Evolutionary conservation across 1,284 basidiomycete species (phyloP), one percentile per base, ranked within the genome.

Genomic region (Inonotus hispidus): DNA sequence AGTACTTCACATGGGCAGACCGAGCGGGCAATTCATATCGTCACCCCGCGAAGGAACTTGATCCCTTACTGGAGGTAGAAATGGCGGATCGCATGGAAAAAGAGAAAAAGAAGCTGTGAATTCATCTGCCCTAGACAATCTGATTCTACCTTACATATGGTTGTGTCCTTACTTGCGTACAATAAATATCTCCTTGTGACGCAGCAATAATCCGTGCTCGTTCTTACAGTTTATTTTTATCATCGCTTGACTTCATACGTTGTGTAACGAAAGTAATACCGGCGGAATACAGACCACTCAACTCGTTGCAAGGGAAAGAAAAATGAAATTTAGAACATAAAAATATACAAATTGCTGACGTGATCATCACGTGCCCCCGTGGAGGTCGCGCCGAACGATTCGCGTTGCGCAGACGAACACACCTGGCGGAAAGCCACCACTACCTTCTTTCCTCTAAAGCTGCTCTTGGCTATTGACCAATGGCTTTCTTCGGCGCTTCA

Each of bases 1-100:
- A 92, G 87, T 99, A 98, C 79, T 98, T 99, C 73, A 98, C 95
- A 50, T 94, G 90, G 84, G 93, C 93, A 38, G 96, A 99, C 75
- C 84, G 88, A 56, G 79, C 81, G 57, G 89, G 87, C 63, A 85
- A 85, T 56, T 94, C 92, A 7, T 98, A 98, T 77, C 88, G 93
- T 58, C 87, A 93, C 61, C 96, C 96, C 2, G 82, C 82, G 60
- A 82, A 88, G 10, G 79, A 83, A 59, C 84, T 98, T 50, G 96
- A 99, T 71, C 96, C 97, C 1, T 68, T 98, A 58, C 78, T 89
- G 32, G 92, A 93, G 61, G 78, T 91, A 62, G 71, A 79, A 47
- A 57, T 58, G 54, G 38, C 53, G 1, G 58, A 63, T 6, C 41
- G 39, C 25, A 52, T 45, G 25, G 32, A 32, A 10, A 29, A 10